These are phyloP conservation scores for Neurospora sp. DNA, from an alignment of 495 filamentous ascomycete species.

Conservation along the genomic window DNA sequence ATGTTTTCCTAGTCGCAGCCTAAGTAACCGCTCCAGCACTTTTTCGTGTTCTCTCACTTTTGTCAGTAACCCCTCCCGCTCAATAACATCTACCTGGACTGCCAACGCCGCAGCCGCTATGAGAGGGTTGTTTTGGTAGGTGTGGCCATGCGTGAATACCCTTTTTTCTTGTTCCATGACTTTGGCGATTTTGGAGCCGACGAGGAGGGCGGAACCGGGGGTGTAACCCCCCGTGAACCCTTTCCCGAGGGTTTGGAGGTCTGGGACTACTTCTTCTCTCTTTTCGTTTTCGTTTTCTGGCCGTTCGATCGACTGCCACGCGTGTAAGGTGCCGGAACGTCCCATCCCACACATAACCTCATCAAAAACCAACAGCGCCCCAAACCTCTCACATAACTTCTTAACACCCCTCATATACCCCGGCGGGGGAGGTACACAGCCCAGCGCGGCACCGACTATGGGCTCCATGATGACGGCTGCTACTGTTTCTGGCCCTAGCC, in stretches of 20 bases:
- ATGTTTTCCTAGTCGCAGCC: slow-evolving; percentile 29
- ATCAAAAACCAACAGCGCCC: slow-evolving; percentile 59
- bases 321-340: slow-evolving; percentile 47
- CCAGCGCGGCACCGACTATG: slow-evolving; percentile 45
- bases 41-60: slow-evolving; percentile 41
- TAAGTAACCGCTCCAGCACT: slow-evolving; percentile 35
- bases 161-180: slow-evolving; percentile 51
- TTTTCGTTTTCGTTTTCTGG: slow-evolving; percentile 22
- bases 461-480: slow-evolving; percentile 64
- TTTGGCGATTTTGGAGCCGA: slow-evolving; percentile 3
- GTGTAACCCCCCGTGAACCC: slow-evolving; percentile 47
- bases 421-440: slow-evolving; percentile 49
- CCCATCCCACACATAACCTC: slow-evolving; percentile 74
- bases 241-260: slow-evolving; percentile 58
- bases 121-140: slow-evolving; percentile 50
- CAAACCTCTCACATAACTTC: slow-evolving; percentile 52
- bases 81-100: slow-evolving; percentile 42
- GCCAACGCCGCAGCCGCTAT: slow-evolving; percentile 44
- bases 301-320: slow-evolving; percentile 36
- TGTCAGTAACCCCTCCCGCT: slow-evolving; percentile 37
- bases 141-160: slow-evolving; percentile 45
- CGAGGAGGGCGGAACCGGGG: slow-evolving; percentile 13
- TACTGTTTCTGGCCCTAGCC: slow-evolving; percentile 52
- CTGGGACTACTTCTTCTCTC: slow-evolving; percentile 37
- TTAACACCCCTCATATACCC: slow-evolving; percentile 58